phyloP scores from a whole-genome alignment of 2,329 filamentous ascomycete species.

The Fusarium xyrophilum region DNA sequence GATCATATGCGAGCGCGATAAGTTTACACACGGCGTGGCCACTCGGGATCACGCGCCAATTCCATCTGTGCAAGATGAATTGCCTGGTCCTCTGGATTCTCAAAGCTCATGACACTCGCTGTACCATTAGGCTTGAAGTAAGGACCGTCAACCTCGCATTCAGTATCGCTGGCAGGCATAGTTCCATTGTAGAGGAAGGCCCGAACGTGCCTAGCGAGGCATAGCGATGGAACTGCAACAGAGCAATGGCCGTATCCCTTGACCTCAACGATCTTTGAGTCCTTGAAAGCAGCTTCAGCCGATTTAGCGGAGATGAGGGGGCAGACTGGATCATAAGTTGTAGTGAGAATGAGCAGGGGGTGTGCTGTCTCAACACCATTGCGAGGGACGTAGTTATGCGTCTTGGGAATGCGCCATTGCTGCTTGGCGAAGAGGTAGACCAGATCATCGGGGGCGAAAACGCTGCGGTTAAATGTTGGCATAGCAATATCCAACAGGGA shows the following conservation, averaged over 20 bases:
- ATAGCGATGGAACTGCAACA: slow-evolving; percentile 48
- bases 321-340: slow-evolving; percentile 58
- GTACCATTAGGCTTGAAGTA: slow-evolving; percentile 45
- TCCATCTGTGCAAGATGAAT: slow-evolving; percentile 32
- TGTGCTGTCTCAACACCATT: slow-evolving; percentile 45
- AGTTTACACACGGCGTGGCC: slow-evolving; percentile 9
- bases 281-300: slow-evolving; percentile 47
- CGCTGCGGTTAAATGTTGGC: slow-evolving; percentile 44
- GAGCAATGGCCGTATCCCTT: slow-evolving; percentile 54
- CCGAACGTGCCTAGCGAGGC: slow-evolving; percentile 46
- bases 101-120: not conserved
- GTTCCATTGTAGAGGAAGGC: slow-evolving; percentile 49
- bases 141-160: slow-evolving; percentile 49
- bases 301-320: slow-evolving; percentile 49
- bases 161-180: slow-evolving; percentile 46
- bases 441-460: slow-evolving; percentile 42
- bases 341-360: slow-evolving; percentile 45
- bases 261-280: slow-evolving; percentile 50
- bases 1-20: rapidly evolving
- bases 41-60: slow-evolving; percentile 21
- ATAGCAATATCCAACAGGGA: slow-evolving; percentile 46
- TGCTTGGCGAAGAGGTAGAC: slow-evolving; percentile 45
- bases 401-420: slow-evolving; percentile 42
- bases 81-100: slow-evolving; percentile 22
- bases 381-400: slow-evolving; percentile 40